Evolutionary conservation across 2,329 filamentous ascomycete genomes (phyloP).

Genomic region (Graphilbum ipis-grandicollis): DNA sequence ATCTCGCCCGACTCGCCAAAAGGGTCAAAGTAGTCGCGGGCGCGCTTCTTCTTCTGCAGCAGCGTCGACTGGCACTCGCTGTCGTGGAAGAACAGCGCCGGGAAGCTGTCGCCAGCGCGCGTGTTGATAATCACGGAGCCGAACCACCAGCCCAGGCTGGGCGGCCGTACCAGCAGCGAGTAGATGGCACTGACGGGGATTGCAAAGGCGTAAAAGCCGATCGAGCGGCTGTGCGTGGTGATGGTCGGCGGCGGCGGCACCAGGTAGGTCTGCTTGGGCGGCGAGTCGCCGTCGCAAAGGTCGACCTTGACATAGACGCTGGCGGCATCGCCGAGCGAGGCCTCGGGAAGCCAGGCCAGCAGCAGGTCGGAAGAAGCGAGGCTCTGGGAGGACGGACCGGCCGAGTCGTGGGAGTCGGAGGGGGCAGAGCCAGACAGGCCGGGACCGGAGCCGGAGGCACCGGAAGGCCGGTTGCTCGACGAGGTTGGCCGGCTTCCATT

Average conservation of each 20-base stretch:
- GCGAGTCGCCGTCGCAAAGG: conserved; percentile 60
- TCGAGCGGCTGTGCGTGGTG: conserved; percentile 51
- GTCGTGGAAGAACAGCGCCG: conserved; percentile 93
- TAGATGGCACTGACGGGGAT: conserved; percentile 83
- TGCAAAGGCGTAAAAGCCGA: conserved; percentile 78
- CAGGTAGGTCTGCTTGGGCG: conserved; percentile 73
- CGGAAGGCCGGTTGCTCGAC: too few relatives aligned
- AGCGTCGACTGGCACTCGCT: conserved; percentile 94
- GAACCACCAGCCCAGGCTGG: conserved; percentile 96
- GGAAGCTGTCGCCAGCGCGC: conserved; percentile 78
- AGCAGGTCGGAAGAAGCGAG: conserved; percentile 56
- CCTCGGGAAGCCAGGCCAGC: conserved; percentile 86
- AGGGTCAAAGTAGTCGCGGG: conserved; percentile 74
- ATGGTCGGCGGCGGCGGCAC: conserved; percentile 83
- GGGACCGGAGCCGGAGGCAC: too few relatives aligned
- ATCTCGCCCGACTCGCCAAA: conserved; percentile 72
- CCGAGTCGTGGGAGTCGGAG: too few relatives aligned
- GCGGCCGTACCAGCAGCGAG: conserved; percentile 75
- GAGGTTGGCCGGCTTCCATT: conserved; percentile 22
- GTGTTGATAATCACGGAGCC: conserved; percentile 91
- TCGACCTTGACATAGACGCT: conserved; percentile 94
- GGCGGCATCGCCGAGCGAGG: conserved; percentile 57
- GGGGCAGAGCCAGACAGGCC: too few relatives aligned
- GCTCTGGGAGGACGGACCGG: too few relatives aligned
- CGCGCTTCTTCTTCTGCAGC: conserved; percentile 73